phyloP scores from a whole-genome alignment of 2,329 filamentous ascomycete species.

The Rhynchosporium secalis region DNA sequence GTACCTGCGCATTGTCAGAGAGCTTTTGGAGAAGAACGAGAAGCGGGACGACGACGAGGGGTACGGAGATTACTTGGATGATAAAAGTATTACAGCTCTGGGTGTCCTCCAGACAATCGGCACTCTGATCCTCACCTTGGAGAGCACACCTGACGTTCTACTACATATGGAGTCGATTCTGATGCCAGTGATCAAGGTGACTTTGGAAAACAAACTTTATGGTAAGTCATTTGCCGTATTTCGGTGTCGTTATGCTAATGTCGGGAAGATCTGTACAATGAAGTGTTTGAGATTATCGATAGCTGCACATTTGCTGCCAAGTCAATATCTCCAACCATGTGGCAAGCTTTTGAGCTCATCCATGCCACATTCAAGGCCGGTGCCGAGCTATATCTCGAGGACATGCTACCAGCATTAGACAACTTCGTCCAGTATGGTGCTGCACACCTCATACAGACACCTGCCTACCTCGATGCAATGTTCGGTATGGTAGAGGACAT shows the following conservation, averaged over 20 bases:
- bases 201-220: slow-evolving; percentile 96
- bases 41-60: slow-evolving; percentile 70
- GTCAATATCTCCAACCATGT: slow-evolving; percentile 94
- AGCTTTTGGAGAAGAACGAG: slow-evolving; percentile 85
- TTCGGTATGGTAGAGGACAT: slow-evolving; percentile 95
- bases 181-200: slow-evolving; percentile 96
- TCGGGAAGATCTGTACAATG: slow-evolving; percentile 81
- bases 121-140: slow-evolving; percentile 91
- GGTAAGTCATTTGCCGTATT: slow-evolving; percentile 49
- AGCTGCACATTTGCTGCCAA: slow-evolving; percentile 99
- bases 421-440: slow-evolving; percentile 97
- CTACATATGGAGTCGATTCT: slow-evolving; percentile 92
- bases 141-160: slow-evolving; percentile 95
- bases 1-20: slow-evolving; percentile 88
- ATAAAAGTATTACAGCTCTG: slow-evolving; percentile 97
- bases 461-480: slow-evolving; percentile 81
- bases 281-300: slow-evolving; percentile 98
- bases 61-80: slow-evolving; percentile 89
- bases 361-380: slow-evolving; percentile 97
- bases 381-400: slow-evolving; percentile 94
- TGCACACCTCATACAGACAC: slow-evolving; percentile 76
- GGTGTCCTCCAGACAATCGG: slow-evolving; percentile 97
- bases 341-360: slow-evolving; percentile 96
- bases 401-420: slow-evolving; percentile 96
- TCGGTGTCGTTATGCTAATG: slow-evolving; percentile 28